Base-by-base conservation (phyloP, 2,329 filamentous ascomycete species). In the Penicillium sp. region DNA sequence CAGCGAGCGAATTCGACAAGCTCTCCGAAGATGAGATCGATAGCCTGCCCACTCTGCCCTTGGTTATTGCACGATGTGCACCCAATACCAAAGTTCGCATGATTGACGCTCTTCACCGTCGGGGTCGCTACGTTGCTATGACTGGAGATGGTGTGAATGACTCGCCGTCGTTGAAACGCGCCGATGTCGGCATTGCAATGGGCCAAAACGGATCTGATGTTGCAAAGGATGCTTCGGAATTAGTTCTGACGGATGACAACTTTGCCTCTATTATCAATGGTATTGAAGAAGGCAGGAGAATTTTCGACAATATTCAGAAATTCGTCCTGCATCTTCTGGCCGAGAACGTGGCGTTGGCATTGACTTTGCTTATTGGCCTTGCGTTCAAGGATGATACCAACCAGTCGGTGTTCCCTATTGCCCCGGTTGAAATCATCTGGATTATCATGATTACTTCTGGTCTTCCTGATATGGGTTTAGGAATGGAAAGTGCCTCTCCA, bases 361-460 rank as follows among this genome's bases (percentile, higher is more conserved):
- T 88, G 54, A 84, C 89, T 1, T 77, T 95, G 13, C 82, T 95
- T 24, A 84, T 89, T 33, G 90, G 90, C 46, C 81, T 95, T 3
- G 86, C 78, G 0, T 95, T 95, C 74, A 87, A 89, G 62, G 90
- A 95, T 64, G 58, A 70, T 2, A 74, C 77, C 8, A 79, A 81
- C 7, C 79, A 88, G 53, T 93, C 89, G 0, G 89, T 95, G 8
- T 95, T 95, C 68, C 90, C 89, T 4, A 81, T 95, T 39, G 83
- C 88, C 0, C 89, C 90, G 0, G 82, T 95, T 9, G 85, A 95
- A 61, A 92, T 95, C 55, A 80, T 95, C 51, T 95, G 89, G 89
- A 89, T 95, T 68, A 95, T 95, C 70, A 92, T 95, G 87, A 81
- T 93, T 47, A 95, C 90, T 0, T 92, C 88, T 35, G 88, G 86